Percentiles rank a stretch among this genome's conserved stretches.
Conservation (phyloP, 2,329 filamentous ascomycete species). For the Fusarium pseudonygamai region DNA sequence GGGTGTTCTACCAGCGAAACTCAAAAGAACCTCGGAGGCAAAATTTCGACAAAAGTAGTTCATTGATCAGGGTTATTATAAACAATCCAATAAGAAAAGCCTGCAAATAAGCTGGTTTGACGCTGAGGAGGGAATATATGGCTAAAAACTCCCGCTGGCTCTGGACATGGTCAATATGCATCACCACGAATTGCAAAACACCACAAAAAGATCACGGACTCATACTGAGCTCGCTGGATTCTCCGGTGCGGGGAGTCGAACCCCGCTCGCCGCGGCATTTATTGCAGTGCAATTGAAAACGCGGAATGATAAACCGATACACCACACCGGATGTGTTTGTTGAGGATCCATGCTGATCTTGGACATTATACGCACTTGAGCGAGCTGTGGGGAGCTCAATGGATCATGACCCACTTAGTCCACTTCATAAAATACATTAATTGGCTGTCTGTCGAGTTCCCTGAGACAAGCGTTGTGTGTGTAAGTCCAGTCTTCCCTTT, state of each 20-base stretch:
- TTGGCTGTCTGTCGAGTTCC: not conserved
- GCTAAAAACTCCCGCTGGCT: not conserved
- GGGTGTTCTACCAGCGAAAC: not conserved
- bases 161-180: not conserved
- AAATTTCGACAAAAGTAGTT: not conserved
- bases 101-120: not conserved
- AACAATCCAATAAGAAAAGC: not conserved
- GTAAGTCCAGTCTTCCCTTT: not conserved
- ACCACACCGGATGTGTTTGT: conserved; percentile 31
- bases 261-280: conserved; percentile 33
- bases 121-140: no score
- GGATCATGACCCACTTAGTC: not conserved
- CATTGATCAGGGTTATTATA: no score
- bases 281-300: conserved; percentile 22
- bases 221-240: fast-evolving
- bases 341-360: not conserved
- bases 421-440: not conserved
- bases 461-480: not conserved
- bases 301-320: conserved; percentile 39
- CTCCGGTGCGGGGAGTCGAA: conserved; percentile 38
- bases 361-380: fast-evolving
- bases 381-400: not conserved
- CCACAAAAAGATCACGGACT: not conserved
- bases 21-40: not conserved
- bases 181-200: not conserved